These are phyloP conservation scores for Mychonastes homosphaera DNA, from an alignment of 139 green algal genomes.

Conservation along the genomic window DNA sequence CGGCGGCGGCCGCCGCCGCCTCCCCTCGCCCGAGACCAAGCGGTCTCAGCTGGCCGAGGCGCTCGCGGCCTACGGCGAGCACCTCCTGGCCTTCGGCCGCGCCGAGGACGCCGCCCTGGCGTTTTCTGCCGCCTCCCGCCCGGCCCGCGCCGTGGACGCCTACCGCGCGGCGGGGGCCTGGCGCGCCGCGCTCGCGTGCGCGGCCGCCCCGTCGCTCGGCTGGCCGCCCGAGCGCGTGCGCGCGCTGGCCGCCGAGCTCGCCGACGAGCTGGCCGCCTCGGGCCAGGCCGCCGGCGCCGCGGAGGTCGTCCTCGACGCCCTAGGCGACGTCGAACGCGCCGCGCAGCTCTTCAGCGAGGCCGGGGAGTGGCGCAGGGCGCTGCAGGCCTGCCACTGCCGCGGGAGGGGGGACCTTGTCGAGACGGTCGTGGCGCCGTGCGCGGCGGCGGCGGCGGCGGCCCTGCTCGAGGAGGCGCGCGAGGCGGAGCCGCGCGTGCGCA, in stretches of 20 bases:
- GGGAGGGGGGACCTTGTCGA: slow-evolving; percentile 41
- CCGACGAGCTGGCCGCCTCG: background rate
- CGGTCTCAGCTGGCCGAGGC: slow-evolving; percentile 12
- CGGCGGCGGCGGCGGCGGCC: slow-evolving; percentile 23
- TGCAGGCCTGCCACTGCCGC: slow-evolving; percentile 58
- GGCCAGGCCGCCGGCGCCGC: too few relatives aligned
- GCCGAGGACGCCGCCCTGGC: slow-evolving; percentile 62
- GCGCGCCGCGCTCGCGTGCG: background rate
- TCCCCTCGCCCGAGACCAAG: background rate
- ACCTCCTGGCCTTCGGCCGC: slow-evolving; percentile 30
- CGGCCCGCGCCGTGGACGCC: slow-evolving; percentile 38
- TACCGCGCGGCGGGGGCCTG: slow-evolving; percentile 35
- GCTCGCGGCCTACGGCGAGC: slow-evolving; percentile 35
- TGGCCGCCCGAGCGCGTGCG: background rate
- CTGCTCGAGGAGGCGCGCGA: slow-evolving; percentile 43
- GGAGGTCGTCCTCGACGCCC: too few relatives aligned
- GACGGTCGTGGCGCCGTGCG: slow-evolving; percentile 35
- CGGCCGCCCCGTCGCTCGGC: background rate
- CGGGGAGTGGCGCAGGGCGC: slow-evolving; percentile 63
- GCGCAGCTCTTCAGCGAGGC: slow-evolving; percentile 13
- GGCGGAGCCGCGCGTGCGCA: slow-evolving; percentile 39
- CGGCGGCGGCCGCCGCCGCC: background rate
- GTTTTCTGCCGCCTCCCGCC: slow-evolving; percentile 45
- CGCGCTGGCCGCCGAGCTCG: background rate
- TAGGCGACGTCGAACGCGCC: background rate